Evolutionary conservation across 225 moss, liverwort and hornwort species (phyloP).

Genomic region (Climacium dendroides): DNA sequence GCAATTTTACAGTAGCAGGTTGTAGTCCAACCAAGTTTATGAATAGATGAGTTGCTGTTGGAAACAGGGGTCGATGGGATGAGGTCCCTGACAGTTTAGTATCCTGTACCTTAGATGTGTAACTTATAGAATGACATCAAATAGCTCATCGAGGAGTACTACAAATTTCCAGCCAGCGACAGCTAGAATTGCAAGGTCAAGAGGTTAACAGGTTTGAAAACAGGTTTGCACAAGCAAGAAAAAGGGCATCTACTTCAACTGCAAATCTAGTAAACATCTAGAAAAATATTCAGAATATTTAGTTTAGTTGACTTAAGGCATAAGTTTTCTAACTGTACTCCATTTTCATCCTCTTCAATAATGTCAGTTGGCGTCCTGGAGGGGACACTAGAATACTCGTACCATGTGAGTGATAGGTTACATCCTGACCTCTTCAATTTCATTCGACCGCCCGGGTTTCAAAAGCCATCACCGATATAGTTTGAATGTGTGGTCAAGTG

Average conservation of each 20-base stretch:
- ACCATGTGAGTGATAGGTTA: neutral
- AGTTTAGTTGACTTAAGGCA: neutral
- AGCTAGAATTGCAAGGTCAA: neutral
- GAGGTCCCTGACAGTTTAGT: neutral
- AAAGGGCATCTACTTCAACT: neutral
- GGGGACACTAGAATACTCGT: neutral
- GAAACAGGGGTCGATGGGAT: neutral
- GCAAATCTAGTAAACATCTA: neutral
- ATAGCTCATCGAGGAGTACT: neutral
- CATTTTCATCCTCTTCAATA: neutral
- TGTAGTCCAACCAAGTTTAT: neutral
- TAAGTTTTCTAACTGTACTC: neutral
- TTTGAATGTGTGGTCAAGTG: neutral
- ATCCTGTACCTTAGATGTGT: neutral
- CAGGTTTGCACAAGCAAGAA: neutral
- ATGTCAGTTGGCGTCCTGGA: neutral
- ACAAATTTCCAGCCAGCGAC: neutral
- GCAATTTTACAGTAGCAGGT: neutral
- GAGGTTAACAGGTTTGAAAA: neutral
- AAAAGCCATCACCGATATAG: neutral
- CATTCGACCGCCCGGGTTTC: neutral
- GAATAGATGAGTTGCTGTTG: neutral
- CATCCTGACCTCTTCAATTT: neutral
- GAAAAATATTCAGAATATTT: neutral
- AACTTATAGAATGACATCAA: neutral